Percentiles rank a stretch among this genome's conserved stretches.
Conservation (phyloP, 768 basidiomycete genomes). For the Coprinellus aureogranulatus region DNA sequence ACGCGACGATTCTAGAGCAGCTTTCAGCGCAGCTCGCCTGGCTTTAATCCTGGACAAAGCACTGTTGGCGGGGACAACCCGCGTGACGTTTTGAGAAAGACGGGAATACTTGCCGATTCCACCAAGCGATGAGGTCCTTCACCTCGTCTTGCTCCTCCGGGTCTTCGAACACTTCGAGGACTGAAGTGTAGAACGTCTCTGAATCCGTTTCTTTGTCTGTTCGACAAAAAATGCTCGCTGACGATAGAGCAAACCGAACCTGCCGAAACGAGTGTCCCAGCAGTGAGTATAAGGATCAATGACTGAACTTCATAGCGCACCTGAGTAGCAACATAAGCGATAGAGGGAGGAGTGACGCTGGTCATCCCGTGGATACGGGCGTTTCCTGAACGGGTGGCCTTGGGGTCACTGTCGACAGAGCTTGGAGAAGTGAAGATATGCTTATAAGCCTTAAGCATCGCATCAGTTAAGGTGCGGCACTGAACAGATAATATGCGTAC, state of each 20-base stretch:
- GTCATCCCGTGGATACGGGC: conserved; percentile 16
- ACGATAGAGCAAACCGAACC: not conserved
- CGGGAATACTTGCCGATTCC: not conserved
- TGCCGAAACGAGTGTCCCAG: not conserved
- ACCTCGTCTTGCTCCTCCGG: not conserved
- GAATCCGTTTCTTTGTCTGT: not conserved
- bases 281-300: no score
- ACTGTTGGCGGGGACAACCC: not conserved
- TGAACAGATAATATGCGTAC: not conserved
- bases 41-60: not conserved
- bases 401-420: conserved; percentile 2
- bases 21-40: not conserved
- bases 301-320: not conserved
- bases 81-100: not conserved
- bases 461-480: not conserved
- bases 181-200: not conserved
- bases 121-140: not conserved
- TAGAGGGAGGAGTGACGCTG: conserved; percentile 13
- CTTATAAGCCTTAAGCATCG: conserved; percentile 6
- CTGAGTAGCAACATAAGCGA: conserved; percentile 14
- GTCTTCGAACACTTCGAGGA: not conserved
- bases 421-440: conserved; percentile 12
- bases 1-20: no score
- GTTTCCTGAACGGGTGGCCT: conserved; percentile 14
- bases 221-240: not conserved